Evolutionary conservation across 1,139 yeast genomes (phyloP), one percentile per base, ranked within the genome.

Genomic region (Yamadazyma blattariae): DNA sequence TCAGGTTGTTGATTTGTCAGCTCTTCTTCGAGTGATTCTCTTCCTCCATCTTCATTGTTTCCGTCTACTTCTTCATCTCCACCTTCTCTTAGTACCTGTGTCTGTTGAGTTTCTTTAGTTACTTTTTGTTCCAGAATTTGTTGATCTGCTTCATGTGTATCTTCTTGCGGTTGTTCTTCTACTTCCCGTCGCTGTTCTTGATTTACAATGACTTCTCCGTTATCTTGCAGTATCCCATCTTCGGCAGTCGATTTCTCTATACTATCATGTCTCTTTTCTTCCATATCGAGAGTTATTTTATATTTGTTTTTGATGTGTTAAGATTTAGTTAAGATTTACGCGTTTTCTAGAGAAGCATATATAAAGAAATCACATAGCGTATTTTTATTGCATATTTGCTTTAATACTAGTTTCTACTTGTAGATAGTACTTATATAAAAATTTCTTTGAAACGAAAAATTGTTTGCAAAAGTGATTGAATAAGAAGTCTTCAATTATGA

Each of bases 401-500:
- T n/a, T n/a, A 7, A 25, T 18, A 24, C 11, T 16, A 5, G n/a
- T 18, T 26, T 31, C 34, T 12, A 33, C 36, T 14, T 23, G 8
- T 18, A 30, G 17, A 25, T 36, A 36, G 11, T 30, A 16, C n/a
- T 19, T 30, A n/a, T 17, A 30, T 6, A 36, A 24, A 13, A 19
- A 19, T 20, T 21, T n/a, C 31, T 37, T 22, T n/a, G 30, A 14
- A 20, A 32, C 16, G 36, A 32, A 34, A 29, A 33, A 21, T 32
- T 36, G 13, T 23, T 29, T 14, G 33, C 38, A 7, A 39, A 42
- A 45, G 24, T 33, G 26, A n/a, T 35, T 22, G 24, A 47, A 36
- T 13, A 47, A 30, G 11, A 28, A 34, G 20, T 41, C 38, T 23
- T 47, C 51, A 12, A 47, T 45, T 4, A 47, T 31, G 25, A 34